Base-by-base conservation (phyloP, 2,329 filamentous ascomycete genomes). In the Cercospora zeina region DNA sequence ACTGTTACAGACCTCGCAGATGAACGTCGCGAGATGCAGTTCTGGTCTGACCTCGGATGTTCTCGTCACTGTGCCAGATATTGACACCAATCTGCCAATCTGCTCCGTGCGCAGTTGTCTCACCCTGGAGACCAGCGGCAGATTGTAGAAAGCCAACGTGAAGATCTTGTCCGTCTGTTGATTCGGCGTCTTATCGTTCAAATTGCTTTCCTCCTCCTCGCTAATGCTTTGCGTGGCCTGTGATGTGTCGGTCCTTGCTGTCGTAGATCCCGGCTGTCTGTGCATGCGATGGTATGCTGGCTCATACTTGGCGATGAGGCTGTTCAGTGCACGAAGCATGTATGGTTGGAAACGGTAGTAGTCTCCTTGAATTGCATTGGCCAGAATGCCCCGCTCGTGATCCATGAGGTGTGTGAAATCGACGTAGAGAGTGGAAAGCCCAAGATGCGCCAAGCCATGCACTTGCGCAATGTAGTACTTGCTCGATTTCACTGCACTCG, bases 121-220 rank as follows among this genome's bases (percentile, higher is more conserved):
- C 61, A 97, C 86, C 67, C 93, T 84, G 1, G 91, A 95, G 13
- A 96, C 89, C 1, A 96, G 83, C 0, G 93, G 91, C 30, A 97
- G 80, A 73, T 97, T 96, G 80, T 96, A 96, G 71, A 97, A 96
- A 33, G 93, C 93, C 57, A 97, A 82, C 4, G 91, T 86, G 76
- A 99, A 97, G 37, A 99, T 82, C 80, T 96, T 97, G 78, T 99
- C 95, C 0, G 95, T 97, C 79, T 97, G 93, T 76, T 97, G 93
- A 75, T 96, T 91, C 59, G 88, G 87, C 31, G 90, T 96, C 77
- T 91, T 89, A 70, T 87, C 86, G 49, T 87, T 85, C 45, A 87
- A 72, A 34, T 77, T 77, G 27, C 83, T 82, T 49, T 80, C 82
- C 47, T 82, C 83, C 49, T 81, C 82, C 50, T 82, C 83, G 59